Conservation (phyloP, 2,329 filamentous ascomycete species). For the Helotiales sp. region DNA sequence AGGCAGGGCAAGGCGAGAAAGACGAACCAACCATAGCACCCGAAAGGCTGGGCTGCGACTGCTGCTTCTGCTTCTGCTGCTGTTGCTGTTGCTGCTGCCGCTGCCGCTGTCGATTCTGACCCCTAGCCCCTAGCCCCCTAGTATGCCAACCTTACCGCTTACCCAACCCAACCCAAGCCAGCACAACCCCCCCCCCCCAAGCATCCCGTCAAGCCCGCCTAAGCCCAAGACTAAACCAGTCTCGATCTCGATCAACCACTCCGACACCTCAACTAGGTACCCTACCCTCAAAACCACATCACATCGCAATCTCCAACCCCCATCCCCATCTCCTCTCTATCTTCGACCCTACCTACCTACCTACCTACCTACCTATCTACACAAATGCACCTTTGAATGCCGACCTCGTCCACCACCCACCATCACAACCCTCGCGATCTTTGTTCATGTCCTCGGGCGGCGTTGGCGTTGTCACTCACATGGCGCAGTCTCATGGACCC, state of each 20-base stretch:
- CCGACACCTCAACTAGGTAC: too few relatives aligned
- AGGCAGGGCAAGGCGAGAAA: too few relatives aligned
- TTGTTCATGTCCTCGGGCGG: conserved; percentile 40
- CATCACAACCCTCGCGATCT: conserved; percentile 7
- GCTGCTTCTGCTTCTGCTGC: too few relatives aligned
- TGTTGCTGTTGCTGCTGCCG: too few relatives aligned
- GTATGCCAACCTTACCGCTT: too few relatives aligned
- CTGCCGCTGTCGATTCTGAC: too few relatives aligned
- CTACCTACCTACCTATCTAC: not conserved
- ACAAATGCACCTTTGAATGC: conserved; percentile 18
- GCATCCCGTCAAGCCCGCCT: not conserved
- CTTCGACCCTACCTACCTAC: not conserved
- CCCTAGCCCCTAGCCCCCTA: too few relatives aligned
- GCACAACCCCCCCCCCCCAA: not conserved
- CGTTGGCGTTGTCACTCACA: conserved; percentile 38
- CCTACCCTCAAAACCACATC: conserved; percentile 7
- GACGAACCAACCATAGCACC: not conserved
- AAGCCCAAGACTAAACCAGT: not conserved
- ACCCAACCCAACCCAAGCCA: not conserved
- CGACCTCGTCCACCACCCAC: not conserved
- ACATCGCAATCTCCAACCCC: conserved; percentile 6
- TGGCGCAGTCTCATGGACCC: conserved; percentile 42
- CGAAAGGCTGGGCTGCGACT: not conserved
- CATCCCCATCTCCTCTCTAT: not conserved
- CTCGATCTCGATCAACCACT: conserved; percentile 8